Percentiles rank a stretch among this genome's conserved stretches.
These are phyloP conservation scores for Cubamyces sp. DNA, from an alignment of 768 basidiomycete genomes.

Conservation along the genomic window DNA sequence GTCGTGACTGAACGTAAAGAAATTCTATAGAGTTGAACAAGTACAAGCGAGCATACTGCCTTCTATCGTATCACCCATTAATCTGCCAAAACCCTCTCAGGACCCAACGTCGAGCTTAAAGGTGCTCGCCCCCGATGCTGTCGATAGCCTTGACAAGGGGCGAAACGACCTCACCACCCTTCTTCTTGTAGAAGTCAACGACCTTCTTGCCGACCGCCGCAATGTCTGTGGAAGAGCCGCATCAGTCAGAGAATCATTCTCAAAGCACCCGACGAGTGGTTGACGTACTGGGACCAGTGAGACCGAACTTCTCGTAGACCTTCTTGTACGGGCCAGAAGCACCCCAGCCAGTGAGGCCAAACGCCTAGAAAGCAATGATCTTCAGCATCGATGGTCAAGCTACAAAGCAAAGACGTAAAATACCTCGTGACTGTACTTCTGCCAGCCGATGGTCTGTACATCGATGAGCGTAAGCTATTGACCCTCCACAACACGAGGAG, in stretches of 20 bases:
- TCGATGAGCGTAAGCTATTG: background rate
- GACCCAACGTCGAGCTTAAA: background rate
- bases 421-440: slow-evolving; percentile 86
- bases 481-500: background rate
- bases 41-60: slow-evolving; percentile 20
- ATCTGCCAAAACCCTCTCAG: background rate
- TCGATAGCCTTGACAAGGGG: slow-evolving; percentile 77
- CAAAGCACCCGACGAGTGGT: background rate
- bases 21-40: slow-evolving; percentile 15
- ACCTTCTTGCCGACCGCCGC: slow-evolving; percentile 85
- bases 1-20: slow-evolving; percentile 3
- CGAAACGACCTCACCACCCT: slow-evolving; percentile 70
- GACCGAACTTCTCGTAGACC: slow-evolving; percentile 90
- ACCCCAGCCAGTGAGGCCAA: slow-evolving; percentile 76
- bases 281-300: slow-evolving; percentile 72
- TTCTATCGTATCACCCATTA: slow-evolving; percentile 19
- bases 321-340: slow-evolving; percentile 89
- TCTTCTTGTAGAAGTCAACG: slow-evolving; percentile 83
- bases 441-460: slow-evolving; percentile 74
- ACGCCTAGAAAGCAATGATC: slow-evolving; percentile 52
- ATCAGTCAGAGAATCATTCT: background rate
- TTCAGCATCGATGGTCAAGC: slow-evolving; percentile 17
- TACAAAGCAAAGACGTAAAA: slow-evolving; percentile 25
- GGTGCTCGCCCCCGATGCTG: slow-evolving; percentile 8
- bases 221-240: slow-evolving; percentile 55